phyloP scores from a whole-genome alignment of 2,329 filamentous ascomycete genomes.

The Cladosporium sp. region DNA sequence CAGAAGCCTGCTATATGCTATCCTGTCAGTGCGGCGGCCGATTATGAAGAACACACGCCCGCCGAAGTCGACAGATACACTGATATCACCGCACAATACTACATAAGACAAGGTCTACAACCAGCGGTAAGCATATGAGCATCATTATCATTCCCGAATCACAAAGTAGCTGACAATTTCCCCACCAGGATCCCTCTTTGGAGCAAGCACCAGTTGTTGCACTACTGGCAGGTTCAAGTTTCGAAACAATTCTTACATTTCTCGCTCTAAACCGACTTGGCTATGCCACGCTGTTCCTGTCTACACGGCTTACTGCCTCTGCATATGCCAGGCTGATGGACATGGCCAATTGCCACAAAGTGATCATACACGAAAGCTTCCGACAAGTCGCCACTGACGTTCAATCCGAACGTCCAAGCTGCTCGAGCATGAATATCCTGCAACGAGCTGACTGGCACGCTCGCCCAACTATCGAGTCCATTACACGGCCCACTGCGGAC shows the following conservation, averaged over 20 bases:
- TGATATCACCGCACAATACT: conserved; percentile 31
- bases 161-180: background rate
- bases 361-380: conserved; percentile 32
- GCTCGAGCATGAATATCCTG: conserved; percentile 33
- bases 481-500: conserved; percentile 21
- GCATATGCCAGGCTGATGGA: conserved; percentile 53
- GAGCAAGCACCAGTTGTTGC: conserved; percentile 45
- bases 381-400: conserved; percentile 36
- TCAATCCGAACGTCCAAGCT: conserved; percentile 31
- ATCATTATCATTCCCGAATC: background rate
- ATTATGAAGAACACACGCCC: conserved; percentile 35
- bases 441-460: conserved; percentile 29
- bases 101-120: conserved; percentile 29
- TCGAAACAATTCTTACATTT: conserved; percentile 57
- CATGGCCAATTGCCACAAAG: conserved; percentile 39
- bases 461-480: conserved; percentile 19
- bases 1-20: conserved; percentile 36
- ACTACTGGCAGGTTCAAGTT: conserved; percentile 54
- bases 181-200: conserved; percentile 26
- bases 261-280: conserved; percentile 58
- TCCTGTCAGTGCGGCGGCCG: conserved; percentile 29
- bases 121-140: conserved; percentile 28
- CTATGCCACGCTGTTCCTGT: conserved; percentile 56
- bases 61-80: conserved; percentile 30
- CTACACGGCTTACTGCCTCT: conserved; percentile 53